Evolutionary conservation across 768 basidiomycete genomes (phyloP), one percentile per base, ranked within the genome.

Genomic region (Tephrocybe sp.): DNA sequence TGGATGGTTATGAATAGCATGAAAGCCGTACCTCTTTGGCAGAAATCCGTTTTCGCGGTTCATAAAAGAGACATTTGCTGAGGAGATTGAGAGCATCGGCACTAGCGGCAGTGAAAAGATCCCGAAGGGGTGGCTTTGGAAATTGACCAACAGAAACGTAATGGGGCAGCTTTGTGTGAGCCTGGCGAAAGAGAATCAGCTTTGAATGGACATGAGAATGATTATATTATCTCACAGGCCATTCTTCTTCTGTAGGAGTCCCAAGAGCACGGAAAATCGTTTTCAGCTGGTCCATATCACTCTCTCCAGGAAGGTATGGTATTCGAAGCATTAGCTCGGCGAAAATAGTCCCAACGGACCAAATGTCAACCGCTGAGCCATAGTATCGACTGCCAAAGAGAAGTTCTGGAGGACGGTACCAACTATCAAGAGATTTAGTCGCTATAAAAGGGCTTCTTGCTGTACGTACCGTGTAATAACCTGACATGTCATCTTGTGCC

Each of bases 331-430:
- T 96, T 45, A 98, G 80, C 65, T 99, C 97, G 3, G 96, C 92
- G 62, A 98, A 96, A 57, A 99, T 99, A 57, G 94, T 97, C 0
- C 96, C 96, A 3, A 97, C 88, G 9, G 95, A 97, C 96, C 96
- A 99, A 30, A 93, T 83, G 67, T 99, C 96, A 51, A 97, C 93
- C 0, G 88, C 87, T 1, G 91, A 85, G 61, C 92, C 83, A 67
- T 99, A 98, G 66, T 91, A 89, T 20, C 95, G 77, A 48, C 89
- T 80, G 33, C 94, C 95, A 56, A 92, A 96, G 5, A 99, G 75
- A 9, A 99, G 79, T 66, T 99, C 96, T 13, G 97, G 95, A 4
- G 96, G 92, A 2, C 97, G 89, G 64, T 99, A 99, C 97, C 97
- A 99, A 58, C 96, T 96, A 52, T 8, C 36, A 13, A 46, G 12